These are phyloP conservation scores for Tanacetum coccineum DNA, from an alignment of 129 eudicot species.

Conservation along the genomic window DNA sequence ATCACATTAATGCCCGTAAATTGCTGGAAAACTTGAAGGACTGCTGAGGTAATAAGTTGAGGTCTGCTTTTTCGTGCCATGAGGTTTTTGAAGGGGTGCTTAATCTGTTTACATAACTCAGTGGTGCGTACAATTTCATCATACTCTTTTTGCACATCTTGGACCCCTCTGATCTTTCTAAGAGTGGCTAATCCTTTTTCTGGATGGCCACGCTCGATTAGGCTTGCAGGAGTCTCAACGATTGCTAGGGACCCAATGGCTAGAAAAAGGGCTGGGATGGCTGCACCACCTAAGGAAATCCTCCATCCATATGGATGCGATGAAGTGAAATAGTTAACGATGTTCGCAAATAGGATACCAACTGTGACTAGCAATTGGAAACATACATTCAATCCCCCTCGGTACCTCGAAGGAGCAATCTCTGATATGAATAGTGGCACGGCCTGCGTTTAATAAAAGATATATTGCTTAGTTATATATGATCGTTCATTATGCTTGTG, in stretches of 20 bases:
- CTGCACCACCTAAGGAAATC: slow-evolving; percentile 63
- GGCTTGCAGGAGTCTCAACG: slow-evolving; percentile 61
- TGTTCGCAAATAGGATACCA: slow-evolving; percentile 50
- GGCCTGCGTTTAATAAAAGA: neutral
- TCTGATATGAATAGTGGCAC: slow-evolving; percentile 67
- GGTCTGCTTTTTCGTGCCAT: slow-evolving; percentile 43
- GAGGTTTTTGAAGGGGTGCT: slow-evolving; percentile 50
- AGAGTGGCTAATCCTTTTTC: slow-evolving; percentile 38
- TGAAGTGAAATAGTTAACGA: slow-evolving; percentile 46
- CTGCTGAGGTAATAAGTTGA: slow-evolving; percentile 34
- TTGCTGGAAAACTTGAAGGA: slow-evolving; percentile 62
- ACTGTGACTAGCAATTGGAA: slow-evolving; percentile 58
- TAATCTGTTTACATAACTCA: slow-evolving; percentile 36
- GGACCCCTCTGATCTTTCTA: slow-evolving; percentile 43
- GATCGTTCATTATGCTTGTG: too few species aligned
- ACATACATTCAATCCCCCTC: slow-evolving; percentile 56
- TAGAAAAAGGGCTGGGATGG: slow-evolving; percentile 56
- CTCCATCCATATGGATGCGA: slow-evolving; percentile 51
- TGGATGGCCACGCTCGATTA: slow-evolving; percentile 40
- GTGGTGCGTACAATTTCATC: slow-evolving; percentile 40
- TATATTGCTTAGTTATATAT: too few species aligned
- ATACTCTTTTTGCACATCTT: slow-evolving; percentile 49
- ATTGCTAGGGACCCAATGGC: slow-evolving; percentile 47
- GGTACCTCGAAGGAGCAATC: slow-evolving; percentile 54
- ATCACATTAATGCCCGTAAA: slow-evolving; percentile 70